phyloP scores from a whole-genome alignment of 2,329 filamentous ascomycete genomes.

The Aspergillus neotritici region DNA sequence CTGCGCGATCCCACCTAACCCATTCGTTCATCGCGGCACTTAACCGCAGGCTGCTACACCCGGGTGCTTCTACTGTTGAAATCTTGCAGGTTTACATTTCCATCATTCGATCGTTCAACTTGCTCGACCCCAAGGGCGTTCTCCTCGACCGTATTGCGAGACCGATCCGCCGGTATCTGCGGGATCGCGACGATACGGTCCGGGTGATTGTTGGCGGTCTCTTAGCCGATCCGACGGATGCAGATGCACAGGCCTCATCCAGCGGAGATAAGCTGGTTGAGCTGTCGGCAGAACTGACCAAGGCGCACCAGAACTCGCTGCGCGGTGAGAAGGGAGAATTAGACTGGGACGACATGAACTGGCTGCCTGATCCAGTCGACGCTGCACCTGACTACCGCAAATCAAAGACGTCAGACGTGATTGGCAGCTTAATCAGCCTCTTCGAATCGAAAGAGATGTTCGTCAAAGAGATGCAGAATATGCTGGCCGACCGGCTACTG shows the following conservation, averaged over 20 bases:
- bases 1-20: slow-evolving; percentile 52
- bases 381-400: slow-evolving; percentile 88
- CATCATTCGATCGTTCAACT: slow-evolving; percentile 59
- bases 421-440: slow-evolving; percentile 80
- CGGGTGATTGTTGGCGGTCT: slow-evolving; percentile 61
- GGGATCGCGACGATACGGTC: slow-evolving; percentile 60
- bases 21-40: slow-evolving; percentile 50
- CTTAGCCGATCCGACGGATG: slow-evolving; percentile 49
- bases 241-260: slow-evolving; percentile 25
- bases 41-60: slow-evolving; percentile 53
- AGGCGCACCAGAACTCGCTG: slow-evolving; percentile 37
- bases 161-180: slow-evolving; percentile 58
- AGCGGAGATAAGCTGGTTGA: slow-evolving; percentile 45
- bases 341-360: slow-evolving; percentile 88
- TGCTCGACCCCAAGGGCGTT: slow-evolving; percentile 60
- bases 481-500: slow-evolving; percentile 76
- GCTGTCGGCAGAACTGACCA: slow-evolving; percentile 49
- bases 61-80: slow-evolving; percentile 60
- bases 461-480: slow-evolving; percentile 85
- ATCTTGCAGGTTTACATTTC: slow-evolving; percentile 64
- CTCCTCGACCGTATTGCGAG: slow-evolving; percentile 62
- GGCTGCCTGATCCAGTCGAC: slow-evolving; percentile 88
- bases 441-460: slow-evolving; percentile 88
- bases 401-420: slow-evolving; percentile 82
- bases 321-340: slow-evolving; percentile 57